Percentiles rank a stretch among this genome's conserved stretches.
Conservation (phyloP, 345 rosid species). For the Durio zibethinus region DNA sequence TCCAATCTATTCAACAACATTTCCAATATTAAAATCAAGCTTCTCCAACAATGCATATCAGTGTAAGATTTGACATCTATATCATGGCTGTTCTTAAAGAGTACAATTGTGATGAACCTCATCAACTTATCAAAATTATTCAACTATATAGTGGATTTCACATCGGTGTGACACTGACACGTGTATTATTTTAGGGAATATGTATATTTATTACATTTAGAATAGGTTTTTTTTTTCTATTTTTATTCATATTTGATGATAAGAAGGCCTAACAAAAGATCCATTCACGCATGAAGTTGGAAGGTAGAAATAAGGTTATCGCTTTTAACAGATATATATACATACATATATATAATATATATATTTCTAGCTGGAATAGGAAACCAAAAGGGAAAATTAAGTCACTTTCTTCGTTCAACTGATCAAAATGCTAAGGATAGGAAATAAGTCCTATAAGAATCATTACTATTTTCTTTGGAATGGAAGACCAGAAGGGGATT, state of each 20-base stretch:
- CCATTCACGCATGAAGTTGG: neutral
- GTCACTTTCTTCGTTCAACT: too few relatives aligned
- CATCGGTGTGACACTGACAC: neutral
- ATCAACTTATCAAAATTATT: neutral
- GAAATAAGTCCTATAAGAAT: too few relatives aligned
- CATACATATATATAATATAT: too few relatives aligned
- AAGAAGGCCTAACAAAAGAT: neutral
- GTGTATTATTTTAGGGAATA: neutral
- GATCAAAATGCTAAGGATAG: too few relatives aligned
- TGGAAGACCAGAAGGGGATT: too few relatives aligned
- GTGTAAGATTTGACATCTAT: neutral
- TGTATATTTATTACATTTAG: neutral
- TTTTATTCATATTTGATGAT: neutral
- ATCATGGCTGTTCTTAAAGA: neutral
- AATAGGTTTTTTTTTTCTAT: neutral
- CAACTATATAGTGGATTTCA: neutral
- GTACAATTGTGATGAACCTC: neutral
- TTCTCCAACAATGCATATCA: neutral
- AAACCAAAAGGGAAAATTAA: too few relatives aligned
- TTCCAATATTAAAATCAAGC: neutral
- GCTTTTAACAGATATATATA: neutral
- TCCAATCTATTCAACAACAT: neutral
- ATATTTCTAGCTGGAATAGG: too few relatives aligned
- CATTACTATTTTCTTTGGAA: too few relatives aligned
- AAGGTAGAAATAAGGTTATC: neutral